Evolutionary conservation across 441 rosid genomes (phyloP).

Genomic region (Bruguiera hainesii): DNA sequence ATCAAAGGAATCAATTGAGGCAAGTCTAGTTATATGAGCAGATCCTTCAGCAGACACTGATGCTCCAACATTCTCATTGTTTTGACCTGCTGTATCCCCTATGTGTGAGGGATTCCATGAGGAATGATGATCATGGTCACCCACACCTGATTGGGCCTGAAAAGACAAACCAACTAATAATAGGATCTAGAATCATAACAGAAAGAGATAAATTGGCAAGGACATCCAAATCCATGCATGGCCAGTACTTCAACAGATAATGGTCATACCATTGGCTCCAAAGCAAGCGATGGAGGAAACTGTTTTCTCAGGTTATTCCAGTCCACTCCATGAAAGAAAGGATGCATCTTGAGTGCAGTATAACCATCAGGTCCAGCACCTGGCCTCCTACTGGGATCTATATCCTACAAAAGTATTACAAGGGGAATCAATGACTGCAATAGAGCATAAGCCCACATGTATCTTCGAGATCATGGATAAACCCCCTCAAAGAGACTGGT

Average conservation of each 20-base stretch:
- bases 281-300: slow-evolving; percentile 83
- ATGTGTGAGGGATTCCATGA: slow-evolving; percentile 74
- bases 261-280: slow-evolving; percentile 53
- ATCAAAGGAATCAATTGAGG: slow-evolving; percentile 95
- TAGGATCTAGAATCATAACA: not conserved
- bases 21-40: slow-evolving; percentile 70
- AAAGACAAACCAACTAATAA: slow-evolving; percentile 8
- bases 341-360: slow-evolving; percentile 77
- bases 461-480: not conserved
- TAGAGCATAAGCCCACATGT: not conserved
- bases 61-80: slow-evolving; percentile 46
- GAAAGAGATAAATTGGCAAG: not conserved
- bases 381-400: slow-evolving; percentile 87
- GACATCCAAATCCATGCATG: not conserved
- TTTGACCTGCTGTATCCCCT: slow-evolving; percentile 56
- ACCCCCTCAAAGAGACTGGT: not conserved
- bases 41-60: slow-evolving; percentile 54
- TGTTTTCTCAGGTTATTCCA: slow-evolving; percentile 75
- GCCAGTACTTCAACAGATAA: not conserved
- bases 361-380: slow-evolving; percentile 94
- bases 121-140: slow-evolving; percentile 52
- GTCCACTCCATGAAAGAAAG: slow-evolving; percentile 81
- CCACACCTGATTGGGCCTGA: slow-evolving; percentile 59
- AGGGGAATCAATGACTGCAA: slow-evolving; percentile 16
- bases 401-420: slow-evolving; percentile 55